Evolutionary conservation across 2,329 filamentous ascomycete genomes (phyloP).

Genomic region (Alternaria viburni): DNA sequence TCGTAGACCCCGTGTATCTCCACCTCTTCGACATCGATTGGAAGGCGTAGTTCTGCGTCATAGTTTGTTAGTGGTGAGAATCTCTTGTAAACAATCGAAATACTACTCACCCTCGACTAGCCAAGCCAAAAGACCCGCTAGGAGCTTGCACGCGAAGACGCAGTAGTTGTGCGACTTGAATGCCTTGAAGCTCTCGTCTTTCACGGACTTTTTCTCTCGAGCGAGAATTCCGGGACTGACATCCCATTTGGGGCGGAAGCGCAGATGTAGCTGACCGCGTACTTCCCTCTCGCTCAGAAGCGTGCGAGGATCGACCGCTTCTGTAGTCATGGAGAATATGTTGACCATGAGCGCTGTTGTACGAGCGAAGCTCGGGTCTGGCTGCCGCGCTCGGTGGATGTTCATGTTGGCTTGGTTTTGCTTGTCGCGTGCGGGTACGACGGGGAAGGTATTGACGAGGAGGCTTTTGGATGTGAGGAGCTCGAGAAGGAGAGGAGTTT

Average conservation of each 20-base stretch:
- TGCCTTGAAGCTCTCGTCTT: neutral
- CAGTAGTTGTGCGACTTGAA: neutral
- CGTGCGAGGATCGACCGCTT: neutral
- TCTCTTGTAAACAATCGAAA: neutral
- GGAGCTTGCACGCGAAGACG: neutral
- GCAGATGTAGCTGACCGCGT: neutral
- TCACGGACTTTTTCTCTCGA: neutral
- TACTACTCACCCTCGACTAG: neutral
- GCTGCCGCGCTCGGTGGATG: neutral
- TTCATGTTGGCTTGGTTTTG: neutral
- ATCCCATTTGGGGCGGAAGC: neutral
- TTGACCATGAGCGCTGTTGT: neutral
- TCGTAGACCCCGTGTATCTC: neutral
- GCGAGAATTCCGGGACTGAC: neutral
- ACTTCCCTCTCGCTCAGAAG: neutral
- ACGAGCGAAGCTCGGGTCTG: neutral
- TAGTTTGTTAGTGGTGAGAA: neutral
- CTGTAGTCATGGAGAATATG: neutral
- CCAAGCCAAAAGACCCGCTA: neutral
- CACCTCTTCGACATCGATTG: neutral
- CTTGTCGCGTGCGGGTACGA: neutral
- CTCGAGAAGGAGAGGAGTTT: fast-evolving
- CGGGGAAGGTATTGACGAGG: neutral
- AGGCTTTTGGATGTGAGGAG: no score
- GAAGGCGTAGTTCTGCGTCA: neutral